phyloP scores from a whole-genome alignment of 371 early-diverging fungal species.

The Lichtheimia corymbifera region DNA sequence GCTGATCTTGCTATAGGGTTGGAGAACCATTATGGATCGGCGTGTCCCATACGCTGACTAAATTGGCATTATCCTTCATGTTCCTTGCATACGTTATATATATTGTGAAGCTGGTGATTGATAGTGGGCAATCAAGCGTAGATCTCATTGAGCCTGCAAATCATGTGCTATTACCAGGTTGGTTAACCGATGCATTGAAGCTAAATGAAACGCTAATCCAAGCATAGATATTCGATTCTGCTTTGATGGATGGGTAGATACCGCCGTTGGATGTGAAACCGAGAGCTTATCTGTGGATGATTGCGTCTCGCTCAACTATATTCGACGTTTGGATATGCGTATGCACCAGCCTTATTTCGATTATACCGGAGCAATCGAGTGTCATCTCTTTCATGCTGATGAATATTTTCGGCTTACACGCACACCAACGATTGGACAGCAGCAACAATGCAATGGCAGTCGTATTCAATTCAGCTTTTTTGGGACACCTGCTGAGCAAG shows the following conservation, averaged over 20 bases:
- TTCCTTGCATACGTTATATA: constrained; percentile 8
- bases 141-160: neutral
- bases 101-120: neutral
- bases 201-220: neutral
- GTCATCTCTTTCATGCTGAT: constrained; percentile 7
- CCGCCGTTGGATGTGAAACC: constrained; percentile 8
- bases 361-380: constrained; percentile 4
- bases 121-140: neutral
- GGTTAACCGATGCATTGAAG: neutral
- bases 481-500: constrained; percentile 16
- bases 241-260: constrained; percentile 8
- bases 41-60: constrained; percentile 18
- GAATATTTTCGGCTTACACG: neutral
- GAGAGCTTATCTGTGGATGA: constrained; percentile 11
- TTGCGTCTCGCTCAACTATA: constrained; percentile 7
- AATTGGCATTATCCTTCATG: constrained; percentile 1
- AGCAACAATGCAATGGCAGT: constrained; percentile 10
- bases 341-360: constrained; percentile 19
- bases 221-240: constrained; percentile 14
- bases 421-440: neutral
- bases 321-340: constrained; percentile 16
- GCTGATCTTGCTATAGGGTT: neutral
- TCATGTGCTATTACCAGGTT: constrained; percentile 7
- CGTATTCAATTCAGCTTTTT: constrained; percentile 21
- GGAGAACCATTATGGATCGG: constrained; percentile 17